Base-by-base conservation (phyloP, 768 basidiomycete genomes). In the Lactarius sp. region DNA sequence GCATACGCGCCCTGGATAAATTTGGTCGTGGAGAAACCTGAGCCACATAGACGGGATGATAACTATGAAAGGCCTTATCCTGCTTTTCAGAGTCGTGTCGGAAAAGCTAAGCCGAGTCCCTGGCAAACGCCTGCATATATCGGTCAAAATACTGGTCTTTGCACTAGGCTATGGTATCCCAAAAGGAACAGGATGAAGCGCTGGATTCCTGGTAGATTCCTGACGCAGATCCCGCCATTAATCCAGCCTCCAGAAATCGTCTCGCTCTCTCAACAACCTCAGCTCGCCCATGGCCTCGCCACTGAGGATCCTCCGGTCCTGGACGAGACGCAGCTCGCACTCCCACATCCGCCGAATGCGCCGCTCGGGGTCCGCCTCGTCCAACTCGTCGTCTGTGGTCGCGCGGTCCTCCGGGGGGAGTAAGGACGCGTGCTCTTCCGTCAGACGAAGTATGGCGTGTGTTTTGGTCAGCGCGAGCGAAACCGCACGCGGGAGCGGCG, bases 301-400 rank as follows among this genome's bases (percentile, higher is more conserved):
- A 27, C 2, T 27, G 27, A 27, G 27, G 27, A 27, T 27, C 27
- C 84, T 81, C 70, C 90, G 86, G 10, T 86, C 86, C 69, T 91
- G 89, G 2, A 99, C 77, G 27, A 98, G 78, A 60, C 88, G 82
- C 60, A 98, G 76, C 73, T 99, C 96, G 60, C 95, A 79, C 33
- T 87, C 87, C 42, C 87, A 81, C 89, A 96, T 93, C 59, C 94
- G 79, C 64, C 79, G 79, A 2, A 82, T 80, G 68, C 79, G 82
- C 63, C 94, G 79, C 68, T 86, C 78, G n/a, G 87, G 86, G 54
- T 91, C 81, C 10, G 70, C 75, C 4, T 66, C 70, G 69, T 97
- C 94, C 44, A 83, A 74, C 73, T 96, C 94, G 59, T 90, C 88
- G 70, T 95, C 92, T 13, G 89, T 86, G 27, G 78, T 77, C 46